Evolutionary conservation across 495 filamentous ascomycete species (phyloP).

Genomic region (Ascodesmis nigricans): DNA sequence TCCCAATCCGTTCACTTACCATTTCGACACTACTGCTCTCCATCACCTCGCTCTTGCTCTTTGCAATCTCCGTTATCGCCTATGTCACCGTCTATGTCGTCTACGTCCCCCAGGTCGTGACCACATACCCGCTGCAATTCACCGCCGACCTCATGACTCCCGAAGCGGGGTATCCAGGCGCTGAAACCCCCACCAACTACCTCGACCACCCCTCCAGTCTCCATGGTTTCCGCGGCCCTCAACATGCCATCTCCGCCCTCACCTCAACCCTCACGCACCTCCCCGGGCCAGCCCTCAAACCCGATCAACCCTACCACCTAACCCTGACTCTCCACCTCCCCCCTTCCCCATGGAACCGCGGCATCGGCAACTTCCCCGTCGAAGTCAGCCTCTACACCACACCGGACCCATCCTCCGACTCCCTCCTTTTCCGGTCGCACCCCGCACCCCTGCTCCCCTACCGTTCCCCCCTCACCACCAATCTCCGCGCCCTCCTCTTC

Average conservation of each 20-base stretch:
- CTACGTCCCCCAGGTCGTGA: conserved; percentile 50
- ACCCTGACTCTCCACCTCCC: conserved; percentile 36
- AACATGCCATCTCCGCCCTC: not conserved
- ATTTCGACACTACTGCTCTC: conserved; percentile 66
- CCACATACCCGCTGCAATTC: not conserved
- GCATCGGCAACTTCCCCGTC: conserved; percentile 50
- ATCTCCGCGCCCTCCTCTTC: conserved; percentile 27
- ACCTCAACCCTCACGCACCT: conserved; percentile 5
- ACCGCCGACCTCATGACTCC: not conserved
- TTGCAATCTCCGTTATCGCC: conserved; percentile 17
- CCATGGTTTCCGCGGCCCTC: not conserved
- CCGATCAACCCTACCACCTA: conserved; percentile 41
- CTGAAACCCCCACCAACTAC: conserved; percentile 7
- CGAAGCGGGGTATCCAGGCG: conserved; percentile 22
- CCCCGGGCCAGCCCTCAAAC: conserved; percentile 22
- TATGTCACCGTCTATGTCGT: conserved; percentile 63
- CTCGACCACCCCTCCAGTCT: not conserved
- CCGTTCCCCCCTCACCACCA: conserved; percentile 34
- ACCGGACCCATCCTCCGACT: conserved; percentile 3
- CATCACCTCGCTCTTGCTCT: conserved; percentile 22
- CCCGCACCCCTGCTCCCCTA: conserved; percentile 46
- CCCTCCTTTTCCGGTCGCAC: conserved; percentile 5
- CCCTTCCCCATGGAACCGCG: conserved; percentile 35
- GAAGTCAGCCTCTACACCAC: conserved; percentile 16
- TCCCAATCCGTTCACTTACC: no score